phyloP scores from a whole-genome alignment of 108 stramenopile genomes.

The Poteriospumella lacustris region DNA sequence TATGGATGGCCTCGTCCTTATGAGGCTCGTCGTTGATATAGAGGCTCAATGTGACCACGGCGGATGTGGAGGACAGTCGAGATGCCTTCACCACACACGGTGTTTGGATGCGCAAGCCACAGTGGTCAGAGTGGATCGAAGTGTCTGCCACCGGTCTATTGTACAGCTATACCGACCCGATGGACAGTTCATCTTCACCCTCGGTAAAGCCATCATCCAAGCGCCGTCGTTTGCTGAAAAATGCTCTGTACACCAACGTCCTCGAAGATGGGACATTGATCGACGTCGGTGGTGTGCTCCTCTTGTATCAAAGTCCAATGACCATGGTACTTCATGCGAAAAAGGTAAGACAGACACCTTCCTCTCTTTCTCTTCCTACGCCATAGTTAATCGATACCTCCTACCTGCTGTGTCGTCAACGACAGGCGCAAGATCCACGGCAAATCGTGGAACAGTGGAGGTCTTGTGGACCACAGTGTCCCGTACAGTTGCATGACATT shows the following conservation, averaged over 20 bases:
- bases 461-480: not conserved
- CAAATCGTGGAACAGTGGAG: not conserved
- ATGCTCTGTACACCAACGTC: slow-evolving; percentile 27
- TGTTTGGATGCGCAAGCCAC: slow-evolving; percentile 45
- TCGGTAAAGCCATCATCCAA: not conserved
- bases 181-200: not conserved
- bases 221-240: too few relatives aligned
- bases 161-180: slow-evolving; percentile 20
- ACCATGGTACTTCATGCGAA: not conserved
- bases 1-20: slow-evolving; percentile 33
- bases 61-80: slow-evolving; percentile 26
- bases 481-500: not conserved
- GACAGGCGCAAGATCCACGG: not conserved
- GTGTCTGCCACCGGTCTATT: slow-evolving; percentile 39
- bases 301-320: slow-evolving; percentile 11
- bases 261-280: slow-evolving; percentile 43
- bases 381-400: slow-evolving; percentile 30
- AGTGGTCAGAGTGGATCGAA: slow-evolving; percentile 43
- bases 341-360: not conserved
- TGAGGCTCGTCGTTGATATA: slow-evolving; percentile 16
- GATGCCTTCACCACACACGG: slow-evolving; percentile 52
- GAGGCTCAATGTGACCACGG: slow-evolving; percentile 4
- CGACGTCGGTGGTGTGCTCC: slow-evolving; percentile 46
- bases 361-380: not conserved
- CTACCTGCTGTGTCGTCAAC: slow-evolving; percentile 35